Conservation (phyloP, 441 rosid genomes). For the Pelargonium exstipulatum region DNA sequence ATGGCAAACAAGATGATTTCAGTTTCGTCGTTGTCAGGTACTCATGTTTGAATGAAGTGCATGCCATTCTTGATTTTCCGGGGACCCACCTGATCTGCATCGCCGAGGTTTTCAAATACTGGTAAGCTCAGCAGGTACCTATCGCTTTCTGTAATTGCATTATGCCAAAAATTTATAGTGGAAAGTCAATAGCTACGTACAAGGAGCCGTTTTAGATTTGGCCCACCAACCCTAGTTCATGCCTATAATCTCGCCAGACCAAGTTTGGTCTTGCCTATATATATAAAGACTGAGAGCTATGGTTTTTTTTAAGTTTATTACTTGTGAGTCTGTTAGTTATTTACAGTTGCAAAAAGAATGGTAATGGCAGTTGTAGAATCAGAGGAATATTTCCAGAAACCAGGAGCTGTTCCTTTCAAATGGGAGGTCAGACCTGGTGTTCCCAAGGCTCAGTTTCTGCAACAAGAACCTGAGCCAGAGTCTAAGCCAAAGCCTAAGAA, state of each 20-base stretch:
- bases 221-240: slow-evolving; percentile 50
- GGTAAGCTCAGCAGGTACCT: slow-evolving; percentile 3
- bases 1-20: not conserved
- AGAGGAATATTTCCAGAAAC: slow-evolving; percentile 67
- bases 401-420: slow-evolving; percentile 78
- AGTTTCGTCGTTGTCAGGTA: not conserved
- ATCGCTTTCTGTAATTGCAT: not conserved
- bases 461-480: slow-evolving; percentile 15
- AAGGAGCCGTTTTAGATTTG: slow-evolving; percentile 28
- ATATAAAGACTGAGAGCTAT: slow-evolving; percentile 6
- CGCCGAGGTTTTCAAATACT: not conserved
- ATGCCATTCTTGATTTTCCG: not conserved
- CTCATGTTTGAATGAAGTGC: not conserved
- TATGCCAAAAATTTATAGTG: not conserved
- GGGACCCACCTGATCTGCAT: not conserved
- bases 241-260: slow-evolving; percentile 66
- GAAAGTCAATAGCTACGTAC: slow-evolving; percentile 32
- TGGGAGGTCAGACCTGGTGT: slow-evolving; percentile 99
- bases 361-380: slow-evolving; percentile 27
- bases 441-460: slow-evolving; percentile 54
- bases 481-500: slow-evolving; percentile 18
- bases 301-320: not conserved
- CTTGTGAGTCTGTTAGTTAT: slow-evolving; percentile 1
- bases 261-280: slow-evolving; percentile 24
- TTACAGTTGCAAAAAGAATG: slow-evolving; percentile 10